Evolutionary conservation across 148 eudicot genomes (phyloP).

Genomic region (Polygonum maritimum): DNA sequence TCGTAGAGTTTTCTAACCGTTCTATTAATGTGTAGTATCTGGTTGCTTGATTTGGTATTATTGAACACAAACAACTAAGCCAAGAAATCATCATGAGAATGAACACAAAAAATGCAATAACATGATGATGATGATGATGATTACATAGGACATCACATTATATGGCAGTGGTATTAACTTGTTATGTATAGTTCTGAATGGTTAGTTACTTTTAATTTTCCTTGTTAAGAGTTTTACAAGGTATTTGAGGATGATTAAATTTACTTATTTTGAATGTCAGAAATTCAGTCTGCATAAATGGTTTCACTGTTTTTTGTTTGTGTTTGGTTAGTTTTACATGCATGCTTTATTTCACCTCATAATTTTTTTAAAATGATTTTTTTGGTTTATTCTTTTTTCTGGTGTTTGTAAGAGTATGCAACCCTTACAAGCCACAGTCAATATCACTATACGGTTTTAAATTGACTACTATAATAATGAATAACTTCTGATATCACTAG

Average conservation of each 20-base stretch:
- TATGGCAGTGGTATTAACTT: not conserved
- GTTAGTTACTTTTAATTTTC: not conserved
- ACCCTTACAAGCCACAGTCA: not conserved
- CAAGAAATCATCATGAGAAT: not conserved
- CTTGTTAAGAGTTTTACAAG: not conserved
- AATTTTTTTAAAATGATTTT: not conserved
- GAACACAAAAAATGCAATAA: not conserved
- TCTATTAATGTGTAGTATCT: not conserved
- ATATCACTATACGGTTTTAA: not conserved
- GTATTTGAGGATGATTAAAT: not conserved
- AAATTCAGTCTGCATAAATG: not conserved
- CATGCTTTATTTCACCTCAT: not conserved
- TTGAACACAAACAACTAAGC: not conserved
- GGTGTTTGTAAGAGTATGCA: not conserved
- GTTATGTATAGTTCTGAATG: not conserved
- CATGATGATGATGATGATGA: not conserved
- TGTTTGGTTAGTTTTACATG: not conserved
- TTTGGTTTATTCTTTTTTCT: not conserved
- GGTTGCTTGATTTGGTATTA: not conserved
- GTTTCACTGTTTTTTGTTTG: not conserved
- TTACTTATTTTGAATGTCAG: not conserved
- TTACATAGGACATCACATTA: not conserved
- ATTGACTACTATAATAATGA: not conserved
- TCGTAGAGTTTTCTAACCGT: not conserved
- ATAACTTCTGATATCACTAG: not conserved